phyloP scores from a whole-genome alignment of 2,329 filamentous ascomycete species.

The Scytalidium sp. region DNA sequence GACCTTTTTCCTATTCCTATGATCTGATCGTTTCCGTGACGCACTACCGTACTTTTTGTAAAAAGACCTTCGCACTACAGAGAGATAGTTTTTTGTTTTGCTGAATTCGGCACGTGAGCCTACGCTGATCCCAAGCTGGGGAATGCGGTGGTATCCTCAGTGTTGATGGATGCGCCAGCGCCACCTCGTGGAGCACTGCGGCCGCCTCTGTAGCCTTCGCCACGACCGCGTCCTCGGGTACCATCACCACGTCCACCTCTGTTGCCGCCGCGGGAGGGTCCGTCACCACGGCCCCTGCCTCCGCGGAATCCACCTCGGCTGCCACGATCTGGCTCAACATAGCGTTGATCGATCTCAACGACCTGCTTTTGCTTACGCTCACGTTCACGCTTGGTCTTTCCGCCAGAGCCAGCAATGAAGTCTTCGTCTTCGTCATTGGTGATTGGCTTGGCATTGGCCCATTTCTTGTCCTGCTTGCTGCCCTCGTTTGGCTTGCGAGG shows the following conservation, averaged over 20 bases:
- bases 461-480: constrained; percentile 85
- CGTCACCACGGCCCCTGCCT: constrained; percentile 46
- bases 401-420: constrained; percentile 70
- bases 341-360: constrained; percentile 85
- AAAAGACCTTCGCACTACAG: background rate
- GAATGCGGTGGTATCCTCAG: constrained; percentile 48
- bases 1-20: background rate
- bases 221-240: constrained; percentile 39
- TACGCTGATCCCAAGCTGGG: constrained; percentile 43
- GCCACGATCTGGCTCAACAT: constrained; percentile 64
- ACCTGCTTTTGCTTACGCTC: constrained; percentile 90
- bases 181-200: constrained; percentile 37
- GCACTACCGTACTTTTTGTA: background rate
- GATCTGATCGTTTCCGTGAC: constrained; percentile 1
- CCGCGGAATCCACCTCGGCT: constrained; percentile 45
- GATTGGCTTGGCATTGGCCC: constrained; percentile 76
- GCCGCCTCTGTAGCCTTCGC: constrained; percentile 34
- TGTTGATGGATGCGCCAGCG: constrained; percentile 37
- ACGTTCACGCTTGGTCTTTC: constrained; percentile 82
- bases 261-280: constrained; percentile 49
- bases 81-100: background rate
- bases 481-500: constrained; percentile 93
- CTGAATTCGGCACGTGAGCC: constrained; percentile 5
- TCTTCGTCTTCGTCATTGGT: constrained; percentile 64
- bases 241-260: constrained; percentile 47